Conservation (phyloP, 345 rosid species). For the Aurinia saxatilis region DNA sequence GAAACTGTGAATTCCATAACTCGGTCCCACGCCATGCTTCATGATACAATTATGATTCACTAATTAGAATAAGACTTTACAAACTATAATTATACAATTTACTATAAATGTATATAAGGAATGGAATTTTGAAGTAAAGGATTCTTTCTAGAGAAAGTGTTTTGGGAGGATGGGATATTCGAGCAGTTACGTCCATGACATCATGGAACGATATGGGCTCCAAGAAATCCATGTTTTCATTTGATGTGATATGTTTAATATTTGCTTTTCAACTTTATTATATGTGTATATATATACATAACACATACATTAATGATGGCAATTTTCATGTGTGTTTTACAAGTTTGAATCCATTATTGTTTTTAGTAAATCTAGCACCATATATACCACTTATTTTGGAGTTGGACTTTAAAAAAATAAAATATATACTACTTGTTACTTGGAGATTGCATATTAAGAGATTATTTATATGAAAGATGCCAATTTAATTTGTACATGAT, state of each 20-base stretch:
- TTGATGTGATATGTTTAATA: slow-evolving; percentile 14
- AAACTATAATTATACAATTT: neutral
- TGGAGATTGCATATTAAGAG: neutral
- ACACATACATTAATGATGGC: neutral
- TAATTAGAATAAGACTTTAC: neutral
- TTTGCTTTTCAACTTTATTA: neutral
- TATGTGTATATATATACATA: neutral
- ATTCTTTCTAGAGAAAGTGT: neutral
- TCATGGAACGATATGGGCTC: slow-evolving; percentile 29
- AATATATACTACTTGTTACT: neutral
- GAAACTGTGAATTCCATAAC: slow-evolving; percentile 19
- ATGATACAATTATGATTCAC: neutral
- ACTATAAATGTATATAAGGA: neutral
- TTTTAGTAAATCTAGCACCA: slow-evolving; percentile 17
- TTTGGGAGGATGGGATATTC: slow-evolving; percentile 10
- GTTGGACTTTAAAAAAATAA: neutral
- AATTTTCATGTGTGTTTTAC: slow-evolving; percentile 13
- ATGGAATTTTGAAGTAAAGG: neutral
- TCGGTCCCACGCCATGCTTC: slow-evolving; percentile 27
- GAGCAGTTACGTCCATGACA: slow-evolving; percentile 28
- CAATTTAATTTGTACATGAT: neutral
- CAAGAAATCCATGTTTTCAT: slow-evolving; percentile 15
- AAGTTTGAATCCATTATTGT: neutral
- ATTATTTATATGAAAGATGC: neutral
- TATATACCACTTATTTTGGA: neutral